Conservation (phyloP, 306 rosid genomes). For the Myrica gale region DNA sequence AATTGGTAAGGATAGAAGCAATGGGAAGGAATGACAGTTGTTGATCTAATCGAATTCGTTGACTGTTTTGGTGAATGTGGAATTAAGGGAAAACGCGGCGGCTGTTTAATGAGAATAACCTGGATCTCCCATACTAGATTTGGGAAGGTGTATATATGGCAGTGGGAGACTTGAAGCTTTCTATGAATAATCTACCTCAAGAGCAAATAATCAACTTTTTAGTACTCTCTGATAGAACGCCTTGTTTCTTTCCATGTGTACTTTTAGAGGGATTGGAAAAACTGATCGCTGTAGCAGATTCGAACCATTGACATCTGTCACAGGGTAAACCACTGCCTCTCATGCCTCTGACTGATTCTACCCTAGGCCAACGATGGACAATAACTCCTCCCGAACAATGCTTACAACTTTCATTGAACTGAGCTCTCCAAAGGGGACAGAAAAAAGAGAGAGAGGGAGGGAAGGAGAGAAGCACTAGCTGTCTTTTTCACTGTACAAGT, state of each 20-base stretch:
- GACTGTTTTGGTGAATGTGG: not conserved
- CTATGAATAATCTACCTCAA: not conserved
- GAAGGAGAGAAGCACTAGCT: not conserved
- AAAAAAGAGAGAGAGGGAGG: not conserved
- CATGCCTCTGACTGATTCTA: no score
- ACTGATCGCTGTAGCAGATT: no score
- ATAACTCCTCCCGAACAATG: no score
- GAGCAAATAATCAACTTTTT: not conserved
- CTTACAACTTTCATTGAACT: no score
- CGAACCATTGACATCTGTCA: no score
- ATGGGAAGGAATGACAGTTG: not conserved
- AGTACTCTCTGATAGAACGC: not conserved
- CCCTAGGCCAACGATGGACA: no score
- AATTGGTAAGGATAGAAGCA: not conserved
- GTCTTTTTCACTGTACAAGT: not conserved
- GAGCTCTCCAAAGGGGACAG: no score
- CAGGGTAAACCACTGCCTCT: no score
- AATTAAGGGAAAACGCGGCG: no score
- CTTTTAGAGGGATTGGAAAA: no score
- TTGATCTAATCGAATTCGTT: not conserved
- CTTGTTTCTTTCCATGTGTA: not conserved
- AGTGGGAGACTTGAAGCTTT: not conserved
- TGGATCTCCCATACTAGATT: no score
- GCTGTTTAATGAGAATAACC: no score
- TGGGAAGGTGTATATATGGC: not conserved